Base-by-base conservation (phyloP, 1,284 basidiomycete species). In the Spongiforma sp. region DNA sequence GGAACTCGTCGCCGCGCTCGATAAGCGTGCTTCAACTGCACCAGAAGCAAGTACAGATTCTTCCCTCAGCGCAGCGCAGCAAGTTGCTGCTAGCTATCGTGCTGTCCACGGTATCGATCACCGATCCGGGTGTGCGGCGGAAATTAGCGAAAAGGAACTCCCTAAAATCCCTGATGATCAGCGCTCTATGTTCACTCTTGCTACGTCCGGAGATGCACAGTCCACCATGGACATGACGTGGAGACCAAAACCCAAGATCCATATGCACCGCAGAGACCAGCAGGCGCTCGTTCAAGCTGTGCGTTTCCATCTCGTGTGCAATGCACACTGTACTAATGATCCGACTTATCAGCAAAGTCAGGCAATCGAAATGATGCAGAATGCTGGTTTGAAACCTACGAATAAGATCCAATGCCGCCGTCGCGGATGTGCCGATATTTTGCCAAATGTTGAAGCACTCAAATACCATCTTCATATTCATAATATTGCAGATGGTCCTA, bases 381-480 rank as follows among this genome's bases (percentile, higher is more conserved):
- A 69, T 1, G 71, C 64, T 6, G 73, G 73, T 37, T 66, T 74
- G 61, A 66, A 66, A n/a, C 71, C 65, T 43, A 68, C 75, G 26
- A 68, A 69, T 43, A 67, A 68, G 48, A 71, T 81, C 26, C 73
- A 84, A 17, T 90, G 88, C 71, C 80, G 78, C 34, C 82, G 86
- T n/a, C 73, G 77, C 34, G 85, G 81, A 37, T 90, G 88, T 71
- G 75, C 77, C 15, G 81, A 86, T 69, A 76, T 81, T 6, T 73
- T 89, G 19, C 72, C 73, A 12, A 79, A 80, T 59, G 79, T 84
- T 55, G 78, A 80, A 65, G 82, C 83, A 52, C 80, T 90, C 58
- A 81, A 82, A 60, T 83, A 79, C 67, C 88, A 90, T 69, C 75
- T 89, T 48, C 84, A 87, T 66, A 83, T 89, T 32, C 88, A 90